These are phyloP conservation scores for Penicillium sp. DNA, from an alignment of 2,329 filamentous ascomycete genomes.

Conservation along the genomic window DNA sequence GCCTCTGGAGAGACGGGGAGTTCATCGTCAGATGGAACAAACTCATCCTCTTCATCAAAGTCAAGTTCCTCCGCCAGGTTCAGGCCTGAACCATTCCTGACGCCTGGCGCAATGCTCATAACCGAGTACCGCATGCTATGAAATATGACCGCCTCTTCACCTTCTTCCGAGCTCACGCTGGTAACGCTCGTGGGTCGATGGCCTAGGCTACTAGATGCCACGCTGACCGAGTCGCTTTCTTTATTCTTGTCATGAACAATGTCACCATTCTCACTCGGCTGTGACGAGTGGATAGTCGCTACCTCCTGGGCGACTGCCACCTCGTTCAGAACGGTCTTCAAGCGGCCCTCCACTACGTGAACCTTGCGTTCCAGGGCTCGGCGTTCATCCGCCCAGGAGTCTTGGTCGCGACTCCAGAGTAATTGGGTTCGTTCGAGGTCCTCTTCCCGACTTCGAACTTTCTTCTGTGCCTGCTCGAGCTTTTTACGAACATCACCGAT, in stretches of 20 bases:
- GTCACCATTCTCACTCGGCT: conserved; percentile 60
- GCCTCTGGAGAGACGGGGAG: conserved; percentile 54
- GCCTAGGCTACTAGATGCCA: conserved; percentile 65
- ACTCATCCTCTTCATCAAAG: conserved; percentile 73
- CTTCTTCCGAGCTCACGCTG: conserved; percentile 51
- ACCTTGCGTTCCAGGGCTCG: conserved; percentile 78
- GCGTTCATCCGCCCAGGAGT: conserved; percentile 79
- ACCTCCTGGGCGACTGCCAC: conserved; percentile 53
- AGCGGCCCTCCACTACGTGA: conserved; percentile 82
- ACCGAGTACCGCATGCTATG: conserved; percentile 69
- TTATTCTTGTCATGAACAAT: conserved; percentile 58
- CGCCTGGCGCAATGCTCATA: conserved; percentile 56
- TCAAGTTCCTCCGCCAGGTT: conserved; percentile 89
- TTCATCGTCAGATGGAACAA: conserved; percentile 65
- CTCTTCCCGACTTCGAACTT: conserved; percentile 74
- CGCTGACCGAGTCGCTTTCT: conserved; percentile 67
- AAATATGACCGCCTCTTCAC: conserved; percentile 48
- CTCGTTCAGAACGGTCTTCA: conserved; percentile 83
- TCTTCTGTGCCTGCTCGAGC: conserved; percentile 75
- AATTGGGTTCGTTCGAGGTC: conserved; percentile 74
- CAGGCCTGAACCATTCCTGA: conserved; percentile 60
- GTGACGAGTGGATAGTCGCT: conserved; percentile 27
- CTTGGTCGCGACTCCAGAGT: conserved; percentile 80
- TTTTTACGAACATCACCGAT: conserved; percentile 71
- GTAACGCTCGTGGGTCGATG: conserved; percentile 60